Percentiles rank a stretch among this genome's conserved stretches.
These are phyloP conservation scores for Naganishia albida DNA, from an alignment of 1,284 basidiomycete genomes.

Conservation along the genomic window DNA sequence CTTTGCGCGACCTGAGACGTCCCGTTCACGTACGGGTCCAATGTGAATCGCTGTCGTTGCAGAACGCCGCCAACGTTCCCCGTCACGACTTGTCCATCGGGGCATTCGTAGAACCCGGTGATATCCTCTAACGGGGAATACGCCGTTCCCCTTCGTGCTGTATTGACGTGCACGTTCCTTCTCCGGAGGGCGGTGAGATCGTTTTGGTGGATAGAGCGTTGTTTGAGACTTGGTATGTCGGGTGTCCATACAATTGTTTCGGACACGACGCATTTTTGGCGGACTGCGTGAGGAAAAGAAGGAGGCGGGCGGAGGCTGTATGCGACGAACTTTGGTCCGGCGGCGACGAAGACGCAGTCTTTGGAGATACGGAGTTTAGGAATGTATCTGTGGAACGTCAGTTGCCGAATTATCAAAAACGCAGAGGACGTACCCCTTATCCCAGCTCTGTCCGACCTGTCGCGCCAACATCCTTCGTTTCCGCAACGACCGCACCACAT, in stretches of 20 bases:
- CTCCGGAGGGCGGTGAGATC: conserved; percentile 18
- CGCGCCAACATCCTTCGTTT: conserved; percentile 9
- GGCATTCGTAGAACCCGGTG: conserved; percentile 18
- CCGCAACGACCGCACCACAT: conserved; percentile 2
- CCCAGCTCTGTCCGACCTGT: conserved; percentile 23
- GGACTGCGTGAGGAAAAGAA: background rate
- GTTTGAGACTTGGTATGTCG: conserved; percentile 13
- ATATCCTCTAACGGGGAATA: conserved; percentile 35
- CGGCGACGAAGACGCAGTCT: conserved; percentile 18
- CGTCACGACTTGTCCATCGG: background rate
- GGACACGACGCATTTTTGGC: background rate
- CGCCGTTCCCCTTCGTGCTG: background rate
- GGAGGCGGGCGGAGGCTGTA: conserved; percentile 7
- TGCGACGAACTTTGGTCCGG: conserved; percentile 11
- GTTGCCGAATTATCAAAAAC: too few relatives aligned
- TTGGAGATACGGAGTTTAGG: conserved; percentile 18
- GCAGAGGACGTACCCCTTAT: conserved; percentile 13
- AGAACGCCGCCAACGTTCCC: conserved; percentile 30
- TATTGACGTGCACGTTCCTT: conserved; percentile 42
- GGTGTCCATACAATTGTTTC: conserved; percentile 15
- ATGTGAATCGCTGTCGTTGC: conserved; percentile 26
- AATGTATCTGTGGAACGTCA: conserved; percentile 8
- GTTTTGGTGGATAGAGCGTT: conserved; percentile 12
- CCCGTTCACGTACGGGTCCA: background rate
- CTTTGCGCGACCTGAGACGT: background rate